Percentiles rank a stretch among this genome's conserved stretches.
Conservation (phyloP, 805 yeast genomes). For the Ogataea salicorniae region DNA sequence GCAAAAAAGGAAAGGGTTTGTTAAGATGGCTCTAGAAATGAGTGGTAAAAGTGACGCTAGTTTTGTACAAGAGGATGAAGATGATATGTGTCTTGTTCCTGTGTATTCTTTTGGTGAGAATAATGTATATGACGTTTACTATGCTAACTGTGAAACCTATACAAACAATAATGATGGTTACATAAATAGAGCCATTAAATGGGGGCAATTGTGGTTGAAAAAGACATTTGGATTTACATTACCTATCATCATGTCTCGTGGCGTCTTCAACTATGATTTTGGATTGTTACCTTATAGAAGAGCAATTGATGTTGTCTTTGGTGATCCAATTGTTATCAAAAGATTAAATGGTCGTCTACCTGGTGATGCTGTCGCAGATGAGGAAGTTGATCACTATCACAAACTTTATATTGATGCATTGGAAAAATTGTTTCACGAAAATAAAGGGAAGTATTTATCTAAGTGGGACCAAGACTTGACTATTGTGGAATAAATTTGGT, state of each 20-base stretch:
- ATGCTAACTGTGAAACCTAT: constrained; percentile 20
- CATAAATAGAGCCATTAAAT: constrained; percentile 36
- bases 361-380: constrained; percentile 30
- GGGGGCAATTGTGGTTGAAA: constrained; percentile 70
- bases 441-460: constrained; percentile 49
- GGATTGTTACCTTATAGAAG: constrained; percentile 85
- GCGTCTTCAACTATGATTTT: constrained; percentile 86
- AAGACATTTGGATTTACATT: constrained; percentile 71
- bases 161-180: constrained; percentile 21
- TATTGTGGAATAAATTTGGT: constrained; percentile 35
- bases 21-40: constrained; percentile 74
- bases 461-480: constrained; percentile 43
- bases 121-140: constrained; percentile 42
- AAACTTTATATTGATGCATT: constrained; percentile 60
- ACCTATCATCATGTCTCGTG: constrained; percentile 89
- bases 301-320: constrained; percentile 72
- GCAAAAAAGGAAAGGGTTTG: constrained; percentile 79
- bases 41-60: constrained; percentile 13
- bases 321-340: constrained; percentile 47
- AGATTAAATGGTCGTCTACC: constrained; percentile 20
- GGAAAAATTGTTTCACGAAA: constrained; percentile 55
- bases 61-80: constrained; percentile 24
- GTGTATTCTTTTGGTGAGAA: constrained; percentile 90
- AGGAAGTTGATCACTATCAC: constrained; percentile 68
- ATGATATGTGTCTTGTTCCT: constrained; percentile 79